Evolutionary conservation across 2,329 filamentous ascomycete genomes (phyloP).

Genomic region (Pyrenophora graminea): DNA sequence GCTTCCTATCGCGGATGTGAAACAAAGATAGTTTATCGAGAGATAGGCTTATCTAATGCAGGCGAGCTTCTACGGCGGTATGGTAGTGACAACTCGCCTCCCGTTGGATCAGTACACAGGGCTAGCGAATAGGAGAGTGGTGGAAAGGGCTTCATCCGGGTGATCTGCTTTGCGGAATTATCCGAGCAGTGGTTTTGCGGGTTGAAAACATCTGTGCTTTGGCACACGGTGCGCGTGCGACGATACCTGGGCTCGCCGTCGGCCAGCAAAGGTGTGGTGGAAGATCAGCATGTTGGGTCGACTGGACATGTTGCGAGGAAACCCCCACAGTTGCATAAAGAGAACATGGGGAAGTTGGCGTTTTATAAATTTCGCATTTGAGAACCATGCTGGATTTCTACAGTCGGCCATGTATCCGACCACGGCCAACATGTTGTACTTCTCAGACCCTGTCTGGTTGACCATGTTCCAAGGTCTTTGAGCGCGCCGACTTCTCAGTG

Average conservation of each 20-base stretch:
- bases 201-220: constrained; percentile 1
- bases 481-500: background rate
- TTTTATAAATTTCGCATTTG: constrained; percentile 2
- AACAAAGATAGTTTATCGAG: constrained; percentile 23
- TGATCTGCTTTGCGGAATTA: constrained; percentile 27
- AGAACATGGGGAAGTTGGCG: background rate
- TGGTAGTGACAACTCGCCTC: constrained; percentile 4
- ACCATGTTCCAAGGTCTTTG: background rate
- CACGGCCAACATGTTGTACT: no score
- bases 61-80: constrained; percentile 17
- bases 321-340: constrained; percentile 9
- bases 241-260: constrained; percentile 5
- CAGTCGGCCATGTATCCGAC: background rate
- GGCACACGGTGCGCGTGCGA: background rate
- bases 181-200: constrained; percentile 1
- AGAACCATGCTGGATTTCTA: constrained; percentile 14
- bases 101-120: constrained; percentile 12
- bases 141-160: background rate
- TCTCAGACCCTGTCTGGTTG: no score
- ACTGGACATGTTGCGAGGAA: background rate
- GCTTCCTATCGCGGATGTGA: constrained; percentile 43
- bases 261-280: background rate
- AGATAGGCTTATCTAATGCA: constrained; percentile 32
- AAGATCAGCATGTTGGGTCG: background rate
- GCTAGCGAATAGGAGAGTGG: constrained; percentile 16